Conservation (phyloP, 2,329 filamentous ascomycete genomes). For the Teratosphaeria epicoccoides region DNA sequence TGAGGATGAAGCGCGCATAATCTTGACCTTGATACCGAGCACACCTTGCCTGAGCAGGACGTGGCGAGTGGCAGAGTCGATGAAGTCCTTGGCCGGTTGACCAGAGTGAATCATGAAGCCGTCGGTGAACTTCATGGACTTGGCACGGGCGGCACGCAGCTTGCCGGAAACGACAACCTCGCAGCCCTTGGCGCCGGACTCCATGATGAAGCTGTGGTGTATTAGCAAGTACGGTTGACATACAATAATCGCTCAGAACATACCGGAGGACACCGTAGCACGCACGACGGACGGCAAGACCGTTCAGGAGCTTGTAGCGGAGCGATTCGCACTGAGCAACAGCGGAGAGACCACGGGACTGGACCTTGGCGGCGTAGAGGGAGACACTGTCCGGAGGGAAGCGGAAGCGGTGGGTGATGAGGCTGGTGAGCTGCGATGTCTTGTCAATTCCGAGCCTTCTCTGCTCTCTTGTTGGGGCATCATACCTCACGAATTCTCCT, state of each 20-base stretch:
- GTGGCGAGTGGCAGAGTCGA: conserved; percentile 96
- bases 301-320: conserved; percentile 99
- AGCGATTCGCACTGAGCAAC: conserved; percentile 99
- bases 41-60: conserved; percentile 99
- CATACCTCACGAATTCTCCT: conserved; percentile 83
- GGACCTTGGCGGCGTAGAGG: conserved; percentile 99
- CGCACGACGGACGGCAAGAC: conserved; percentile 93
- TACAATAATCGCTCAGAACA: background rate
- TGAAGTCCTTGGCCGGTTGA: conserved; percentile 99
- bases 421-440: conserved; percentile 64
- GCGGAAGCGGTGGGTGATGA: conserved; percentile 99
- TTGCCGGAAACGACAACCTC: conserved; percentile 99
- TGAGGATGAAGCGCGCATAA: conserved; percentile 81
- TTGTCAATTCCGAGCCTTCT: background rate
- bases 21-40: conserved; percentile 99
- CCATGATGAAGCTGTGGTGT: conserved; percentile 91
- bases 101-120: conserved; percentile 99
- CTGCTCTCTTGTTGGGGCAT: conserved; percentile 4
- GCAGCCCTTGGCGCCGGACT: conserved; percentile 98
- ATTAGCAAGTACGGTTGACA: background rate
- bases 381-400: conserved; percentile 99
- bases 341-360: conserved; percentile 99
- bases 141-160: conserved; percentile 96
- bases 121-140: conserved; percentile 99
- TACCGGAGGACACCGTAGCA: conserved; percentile 90